Evolutionary conservation across 345 rosid genomes (phyloP), one percentile per base, ranked within the genome.

Genomic region (Erodium maritimum): DNA sequence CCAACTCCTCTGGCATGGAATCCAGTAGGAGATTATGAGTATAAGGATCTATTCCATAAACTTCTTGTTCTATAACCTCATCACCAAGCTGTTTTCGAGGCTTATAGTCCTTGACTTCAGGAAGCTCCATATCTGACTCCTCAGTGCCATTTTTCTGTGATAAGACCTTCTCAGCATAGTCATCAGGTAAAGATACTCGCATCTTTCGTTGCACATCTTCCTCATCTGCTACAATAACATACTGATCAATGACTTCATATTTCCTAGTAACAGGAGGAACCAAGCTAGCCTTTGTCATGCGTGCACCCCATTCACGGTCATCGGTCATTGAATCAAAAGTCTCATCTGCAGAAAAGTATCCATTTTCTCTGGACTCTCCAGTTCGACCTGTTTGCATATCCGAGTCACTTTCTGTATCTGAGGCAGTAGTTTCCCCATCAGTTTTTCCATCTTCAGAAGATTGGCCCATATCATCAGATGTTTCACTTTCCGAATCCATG

Each of bases 221-320:
- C 74, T 83, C 95, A 56, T 94, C 99, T 17, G 90, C 88, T 16
- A 94, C 91, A 62, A 87, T 75, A 48, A 81, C 76, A 58, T 94
- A 94, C 51, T 81, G 68, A 58, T 87, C 96, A 52, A 94, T 82
- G 60, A 85, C 91, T 73, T 94, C 97, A 71, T 94, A 94, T 73
- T 90, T 89, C 78, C 99, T 82, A 12, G 99, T 94, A 58, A 94
- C 95, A 53, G 99, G 99, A 73, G 99, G 99, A 73, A 94, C 99
- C 65, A 94, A 79, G 73, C 99, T 79, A 45, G 80, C 95, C 73
- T 90, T 87, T 56, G 99, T 94, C 99, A 94, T 94, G 61, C 99
- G 99, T 42, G 97, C 97, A 75, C 99, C 99, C 99, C 99, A 94
- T 75, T 94, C 99, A 58, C 99, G 97, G 58, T 94, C 99, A 67